These are phyloP conservation scores for Phylloporus scabripes DNA, from an alignment of 768 basidiomycete genomes.

Conservation along the genomic window DNA sequence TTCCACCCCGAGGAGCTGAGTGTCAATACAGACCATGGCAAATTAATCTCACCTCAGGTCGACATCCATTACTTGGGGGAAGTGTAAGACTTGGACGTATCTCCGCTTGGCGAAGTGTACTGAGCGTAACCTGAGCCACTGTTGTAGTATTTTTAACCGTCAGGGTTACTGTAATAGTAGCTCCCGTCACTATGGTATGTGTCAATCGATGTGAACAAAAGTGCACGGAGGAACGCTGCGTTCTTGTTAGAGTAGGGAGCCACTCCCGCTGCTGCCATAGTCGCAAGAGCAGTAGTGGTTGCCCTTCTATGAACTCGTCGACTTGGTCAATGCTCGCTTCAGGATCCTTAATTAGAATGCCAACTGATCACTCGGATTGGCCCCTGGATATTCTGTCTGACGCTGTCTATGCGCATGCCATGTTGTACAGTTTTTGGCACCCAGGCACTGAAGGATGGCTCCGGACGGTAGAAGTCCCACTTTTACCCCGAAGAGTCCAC, in stretches of 20 bases:
- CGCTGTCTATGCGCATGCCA: not conserved
- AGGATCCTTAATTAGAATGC: not conserved
- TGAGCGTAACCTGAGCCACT: constrained; percentile 40
- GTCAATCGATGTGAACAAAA: not conserved
- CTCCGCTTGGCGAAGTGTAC: constrained; percentile 46
- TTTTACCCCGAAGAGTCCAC: not conserved
- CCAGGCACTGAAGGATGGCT: not conserved
- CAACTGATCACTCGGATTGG: not conserved
- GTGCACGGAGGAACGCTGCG: constrained; percentile 8
- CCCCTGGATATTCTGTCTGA: constrained; percentile 6
- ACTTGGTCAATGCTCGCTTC: constrained; percentile 4
- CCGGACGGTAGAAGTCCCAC: not conserved
- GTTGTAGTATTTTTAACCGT: constrained; percentile 59
- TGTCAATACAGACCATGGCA: not conserved
- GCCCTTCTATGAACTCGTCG: constrained; percentile 35
- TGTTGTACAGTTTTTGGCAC: not conserved
- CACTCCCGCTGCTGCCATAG: constrained; percentile 35
- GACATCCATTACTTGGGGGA: constrained; percentile 18
- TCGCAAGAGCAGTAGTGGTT: constrained; percentile 58
- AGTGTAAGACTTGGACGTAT: constrained; percentile 25
- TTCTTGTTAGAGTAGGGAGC: constrained; percentile 59
- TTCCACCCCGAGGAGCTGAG: not conserved
- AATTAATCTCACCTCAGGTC: not conserved
- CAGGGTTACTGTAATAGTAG: constrained; percentile 59
- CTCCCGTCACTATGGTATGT: constrained; percentile 40